Percentiles rank a stretch among this genome's conserved stretches.
phyloP scores from a whole-genome alignment of 176 grass and related monocot genomes.

The Cenchrus fungigraminus region DNA sequence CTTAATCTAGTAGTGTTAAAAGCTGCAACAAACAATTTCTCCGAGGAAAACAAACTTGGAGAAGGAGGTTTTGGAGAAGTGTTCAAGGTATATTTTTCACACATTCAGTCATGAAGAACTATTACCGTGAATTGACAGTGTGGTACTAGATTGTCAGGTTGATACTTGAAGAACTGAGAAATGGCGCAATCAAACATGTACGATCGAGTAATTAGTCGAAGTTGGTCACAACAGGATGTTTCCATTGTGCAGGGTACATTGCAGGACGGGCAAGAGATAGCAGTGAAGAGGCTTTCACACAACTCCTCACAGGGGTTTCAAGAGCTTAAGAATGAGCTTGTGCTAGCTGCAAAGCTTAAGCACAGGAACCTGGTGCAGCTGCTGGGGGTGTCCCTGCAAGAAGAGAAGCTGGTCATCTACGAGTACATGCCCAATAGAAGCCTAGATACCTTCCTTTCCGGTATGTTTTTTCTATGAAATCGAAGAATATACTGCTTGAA shows the following conservation, averaged over 20 bases:
- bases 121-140: background rate
- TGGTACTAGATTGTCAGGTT: background rate
- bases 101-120: too few species aligned
- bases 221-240: background rate
- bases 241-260: slow-evolving; percentile 20
- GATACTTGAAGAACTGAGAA: background rate
- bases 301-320: slow-evolving; percentile 33
- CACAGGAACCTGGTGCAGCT: slow-evolving; percentile 48
- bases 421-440: slow-evolving; percentile 38
- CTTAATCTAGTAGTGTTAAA: slow-evolving; percentile 43
- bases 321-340: slow-evolving; percentile 48
- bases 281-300: slow-evolving; percentile 46
- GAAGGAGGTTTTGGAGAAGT: slow-evolving; percentile 37
- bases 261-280: slow-evolving; percentile 21
- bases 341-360: slow-evolving; percentile 23
- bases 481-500: background rate
- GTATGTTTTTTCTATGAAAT: background rate
- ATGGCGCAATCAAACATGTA: background rate
- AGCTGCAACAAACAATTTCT: slow-evolving; percentile 52
- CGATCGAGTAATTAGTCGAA: background rate
- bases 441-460: slow-evolving; percentile 33
- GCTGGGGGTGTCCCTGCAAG: slow-evolving; percentile 15
- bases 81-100: slow-evolving; percentile 38
- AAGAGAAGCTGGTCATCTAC: slow-evolving; percentile 35
- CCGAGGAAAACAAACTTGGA: slow-evolving; percentile 53